Percentiles rank a stretch among this genome's conserved stretches.
Conservation (phyloP, 2,329 filamentous ascomycete genomes). For the Cladosporium sp. region DNA sequence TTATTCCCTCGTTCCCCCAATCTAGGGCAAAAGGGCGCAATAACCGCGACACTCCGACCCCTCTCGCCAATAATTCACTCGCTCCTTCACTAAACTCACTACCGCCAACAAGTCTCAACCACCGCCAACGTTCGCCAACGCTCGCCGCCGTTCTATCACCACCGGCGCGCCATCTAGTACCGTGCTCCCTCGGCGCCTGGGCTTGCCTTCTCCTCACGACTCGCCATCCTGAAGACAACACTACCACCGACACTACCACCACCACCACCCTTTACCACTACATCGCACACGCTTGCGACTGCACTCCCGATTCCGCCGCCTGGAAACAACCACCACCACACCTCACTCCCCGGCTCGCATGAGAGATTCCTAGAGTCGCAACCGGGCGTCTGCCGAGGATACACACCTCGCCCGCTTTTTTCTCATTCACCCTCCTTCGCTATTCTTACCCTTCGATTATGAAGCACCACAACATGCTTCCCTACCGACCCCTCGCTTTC, state of each 20-base stretch:
- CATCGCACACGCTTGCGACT: background rate
- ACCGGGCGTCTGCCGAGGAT: background rate
- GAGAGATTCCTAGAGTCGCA: constrained; percentile 5
- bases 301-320: background rate
- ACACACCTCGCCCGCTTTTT: background rate
- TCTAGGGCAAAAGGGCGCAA: too few species aligned
- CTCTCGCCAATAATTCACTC: background rate
- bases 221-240: background rate
- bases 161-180: background rate
- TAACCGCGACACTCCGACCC: background rate
- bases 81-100: too few species aligned
- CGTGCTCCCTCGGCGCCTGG: background rate
- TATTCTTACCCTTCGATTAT: constrained; percentile 12
- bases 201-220: background rate
- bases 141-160: background rate
- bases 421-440: background rate
- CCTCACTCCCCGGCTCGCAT: constrained; percentile 8
- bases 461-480: constrained; percentile 24
- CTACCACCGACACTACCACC: background rate
- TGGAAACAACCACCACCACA: background rate
- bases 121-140: background rate
- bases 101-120: background rate
- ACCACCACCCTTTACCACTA: background rate
- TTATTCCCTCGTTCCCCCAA: too few species aligned
- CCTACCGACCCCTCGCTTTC: constrained; percentile 20